A percentile compares a stretch with the other conserved stretches of the same genome.
Conservation (phyloP, 306 rosid genomes). For the Cucumis hystrix region DNA sequence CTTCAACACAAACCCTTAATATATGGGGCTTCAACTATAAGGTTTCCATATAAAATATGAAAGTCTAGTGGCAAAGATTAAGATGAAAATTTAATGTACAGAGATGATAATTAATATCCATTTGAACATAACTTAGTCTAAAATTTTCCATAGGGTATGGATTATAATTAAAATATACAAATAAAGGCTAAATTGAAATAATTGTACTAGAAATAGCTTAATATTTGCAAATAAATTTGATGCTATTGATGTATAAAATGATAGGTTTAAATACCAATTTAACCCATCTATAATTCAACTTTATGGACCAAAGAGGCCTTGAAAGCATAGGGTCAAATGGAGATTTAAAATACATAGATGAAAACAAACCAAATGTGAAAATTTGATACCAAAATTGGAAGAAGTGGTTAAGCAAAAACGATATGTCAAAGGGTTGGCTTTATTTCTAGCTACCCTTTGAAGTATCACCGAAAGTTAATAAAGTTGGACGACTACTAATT, state of each 20-base stretch:
- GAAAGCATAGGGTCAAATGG: too few species aligned
- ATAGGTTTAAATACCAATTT: too few species aligned
- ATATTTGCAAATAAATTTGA: neutral
- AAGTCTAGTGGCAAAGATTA: neutral
- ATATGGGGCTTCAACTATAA: neutral
- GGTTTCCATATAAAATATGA: neutral
- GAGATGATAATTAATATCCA: neutral
- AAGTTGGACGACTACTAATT: neutral
- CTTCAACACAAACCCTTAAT: neutral
- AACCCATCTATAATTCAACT: too few species aligned
- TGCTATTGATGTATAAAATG: too few species aligned
- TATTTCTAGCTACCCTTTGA: neutral
- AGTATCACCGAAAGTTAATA: neutral
- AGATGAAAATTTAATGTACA: neutral
- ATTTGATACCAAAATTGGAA: too few species aligned
- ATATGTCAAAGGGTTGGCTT: neutral
- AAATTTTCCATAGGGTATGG: neutral
- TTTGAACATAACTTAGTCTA: neutral
- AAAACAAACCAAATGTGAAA: too few species aligned
- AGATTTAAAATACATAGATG: too few species aligned
- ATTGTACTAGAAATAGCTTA: neutral
- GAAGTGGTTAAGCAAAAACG: neutral
- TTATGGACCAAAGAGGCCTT: too few species aligned
- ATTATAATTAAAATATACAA: neutral
- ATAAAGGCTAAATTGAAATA: neutral